Percentiles rank a stretch among this genome's conserved stretches.
phyloP scores from a whole-genome alignment of 306 rosid species.

The Glycyrrhiza uralensis region DNA sequence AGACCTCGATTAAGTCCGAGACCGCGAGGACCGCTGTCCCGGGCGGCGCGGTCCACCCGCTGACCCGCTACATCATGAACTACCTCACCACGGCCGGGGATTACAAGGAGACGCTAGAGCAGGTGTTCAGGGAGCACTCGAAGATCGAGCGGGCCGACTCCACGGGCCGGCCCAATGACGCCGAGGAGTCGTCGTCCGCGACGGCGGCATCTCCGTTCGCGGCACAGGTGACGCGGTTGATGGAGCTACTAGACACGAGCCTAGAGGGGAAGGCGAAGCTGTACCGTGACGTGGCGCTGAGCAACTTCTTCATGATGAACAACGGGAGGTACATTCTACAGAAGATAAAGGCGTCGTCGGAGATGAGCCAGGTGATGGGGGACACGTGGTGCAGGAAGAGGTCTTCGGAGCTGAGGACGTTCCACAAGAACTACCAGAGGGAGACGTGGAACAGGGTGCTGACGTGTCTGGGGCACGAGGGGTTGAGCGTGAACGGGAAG shows the following conservation, averaged over 20 bases:
- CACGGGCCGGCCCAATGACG: constrained; percentile 21
- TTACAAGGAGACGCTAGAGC: constrained; percentile 45
- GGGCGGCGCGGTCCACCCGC: constrained; percentile 49
- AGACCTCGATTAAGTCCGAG: constrained; percentile 36
- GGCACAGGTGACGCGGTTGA: constrained; percentile 43
- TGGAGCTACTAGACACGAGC: constrained; percentile 63
- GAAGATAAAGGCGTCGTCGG: constrained; percentile 61
- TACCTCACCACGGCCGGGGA: constrained; percentile 40
- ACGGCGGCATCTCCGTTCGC: constrained; percentile 39
- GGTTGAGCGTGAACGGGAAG: constrained; percentile 58
- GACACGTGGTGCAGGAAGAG: constrained; percentile 72
- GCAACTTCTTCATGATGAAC: constrained; percentile 84
- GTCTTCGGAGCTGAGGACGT: constrained; percentile 58
- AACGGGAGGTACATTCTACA: constrained; percentile 87
- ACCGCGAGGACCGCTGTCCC: constrained; percentile 37
- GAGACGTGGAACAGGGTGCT: constrained; percentile 75
- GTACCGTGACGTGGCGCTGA: constrained; percentile 57
- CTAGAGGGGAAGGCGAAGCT: constrained; percentile 57
- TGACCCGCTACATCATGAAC: constrained; percentile 51
- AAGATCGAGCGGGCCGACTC: constrained; percentile 50
- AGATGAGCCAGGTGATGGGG: constrained; percentile 63
- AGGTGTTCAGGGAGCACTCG: constrained; percentile 45
- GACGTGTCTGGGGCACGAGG: constrained; percentile 58
- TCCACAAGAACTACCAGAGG: constrained; percentile 75
- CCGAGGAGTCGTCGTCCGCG: not conserved